Evolutionary conservation across 2,329 filamentous ascomycete species (phyloP), one percentile per base, ranked within the genome.

Genomic region (Curvularia sp.): DNA sequence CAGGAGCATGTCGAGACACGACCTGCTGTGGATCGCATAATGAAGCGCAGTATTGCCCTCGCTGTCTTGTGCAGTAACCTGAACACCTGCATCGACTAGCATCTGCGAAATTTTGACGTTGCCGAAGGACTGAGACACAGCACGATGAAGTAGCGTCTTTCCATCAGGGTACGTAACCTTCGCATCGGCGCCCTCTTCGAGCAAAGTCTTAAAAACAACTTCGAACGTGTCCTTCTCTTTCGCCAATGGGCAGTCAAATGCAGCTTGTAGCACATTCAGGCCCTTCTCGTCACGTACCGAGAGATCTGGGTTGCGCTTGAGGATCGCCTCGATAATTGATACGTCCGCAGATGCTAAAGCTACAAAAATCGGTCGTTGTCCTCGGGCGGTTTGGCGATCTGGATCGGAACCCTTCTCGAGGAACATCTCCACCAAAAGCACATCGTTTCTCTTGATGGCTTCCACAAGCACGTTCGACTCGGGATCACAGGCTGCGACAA

Each of bases 401-500:
- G 72, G 68, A 53, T 75, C 71, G 5, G 68, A 67, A 26, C 70
- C 74, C 49, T 68, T 70, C 15, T 66, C 64, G 5, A 76, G 47
- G 49, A 76, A 70, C 67, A 73, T 69, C 46, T 70, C 66, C 1
- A 72, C 73, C 18, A 76, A 47, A 13, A 56, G 52, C 1, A 55
- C 47, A 48, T 75, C 70, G 22, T 73, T 57, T 41, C 62, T 65
- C 57, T 74, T 74, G 58, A 76, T 72, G 0, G 72, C 69, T 41
- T 74, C 74, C 2, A 76, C 57, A 24, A 76, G 57, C 1, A 74
- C 65, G 1, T 72, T 75, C 1, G 73, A 75, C 43, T 75, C 70
- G 1, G 72, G 63, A 43, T 73, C 70, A 42, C 73, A 75, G 5
- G 70, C 67, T n/a, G 72, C 68, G 5, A 69, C 59, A 54, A 75